A percentile compares a stretch with the other conserved stretches of the same genome.
phyloP scores from a whole-genome alignment of 495 filamentous ascomycete genomes.

The Xylaria curta region DNA sequence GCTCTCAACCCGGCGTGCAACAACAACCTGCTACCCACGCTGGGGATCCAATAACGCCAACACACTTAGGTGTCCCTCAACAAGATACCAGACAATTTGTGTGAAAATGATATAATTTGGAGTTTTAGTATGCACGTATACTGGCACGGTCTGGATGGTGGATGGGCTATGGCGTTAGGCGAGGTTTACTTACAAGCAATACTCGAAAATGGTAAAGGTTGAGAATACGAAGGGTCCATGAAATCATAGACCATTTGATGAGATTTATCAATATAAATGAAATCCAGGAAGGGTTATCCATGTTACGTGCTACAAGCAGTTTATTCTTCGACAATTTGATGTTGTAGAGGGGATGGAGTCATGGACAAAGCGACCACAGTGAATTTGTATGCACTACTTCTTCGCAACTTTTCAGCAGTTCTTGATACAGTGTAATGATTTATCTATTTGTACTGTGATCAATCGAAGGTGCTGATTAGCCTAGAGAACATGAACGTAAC shows the following conservation, averaged over 20 bases:
- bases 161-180: background rate
- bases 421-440: background rate
- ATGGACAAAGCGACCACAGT: too few species aligned
- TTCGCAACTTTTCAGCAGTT: too few species aligned
- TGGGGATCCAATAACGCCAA: slow-evolving; percentile 15
- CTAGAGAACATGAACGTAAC: background rate
- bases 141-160: background rate
- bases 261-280: background rate
- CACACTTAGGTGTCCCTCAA: background rate
- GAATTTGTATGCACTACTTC: too few species aligned
- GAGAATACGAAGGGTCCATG: background rate
- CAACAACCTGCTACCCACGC: background rate
- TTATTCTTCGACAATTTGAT: background rate
- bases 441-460: background rate
- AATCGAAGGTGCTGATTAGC: background rate
- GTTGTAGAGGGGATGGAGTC: too few species aligned
- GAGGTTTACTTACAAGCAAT: background rate
- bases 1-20: slow-evolving; percentile 14
- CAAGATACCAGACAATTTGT: slow-evolving; percentile 17
- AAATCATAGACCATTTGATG: background rate
- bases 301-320: background rate
- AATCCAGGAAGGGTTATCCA: background rate
- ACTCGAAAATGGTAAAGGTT: background rate
- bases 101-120: background rate
- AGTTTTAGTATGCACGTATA: background rate